Base-by-base conservation (phyloP, 495 filamentous ascomycete species). In the Bombardia bombarda region DNA sequence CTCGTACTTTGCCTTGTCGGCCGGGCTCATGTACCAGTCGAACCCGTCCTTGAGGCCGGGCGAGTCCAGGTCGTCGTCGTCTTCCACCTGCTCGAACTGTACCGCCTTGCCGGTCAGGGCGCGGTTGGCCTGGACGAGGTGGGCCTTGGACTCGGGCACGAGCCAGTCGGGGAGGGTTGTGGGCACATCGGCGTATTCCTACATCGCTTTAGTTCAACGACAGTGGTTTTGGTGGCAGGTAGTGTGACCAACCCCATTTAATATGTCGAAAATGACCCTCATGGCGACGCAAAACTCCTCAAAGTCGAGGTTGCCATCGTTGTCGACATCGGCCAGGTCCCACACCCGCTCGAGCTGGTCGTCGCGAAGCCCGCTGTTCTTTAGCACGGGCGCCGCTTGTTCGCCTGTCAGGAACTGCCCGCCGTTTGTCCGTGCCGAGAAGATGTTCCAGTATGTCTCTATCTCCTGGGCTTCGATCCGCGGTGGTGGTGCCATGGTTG, bases 221-320 rank as follows among this genome's bases (percentile, higher is more conserved):
- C 31, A 32, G 14, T 30, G n/a, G n/a, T 7, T n/a, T n/a, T 7
- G 7, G 8, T 28, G 6, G 22, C 24, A 23, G 9, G 21, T 35
- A 16, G 21, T 26, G 39, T 30, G 24, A 30, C 35, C 13, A 51
- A 93, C 88, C 53, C 92, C 92, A 64, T 98, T 98, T 25, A 97
- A 83, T 37, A 97, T 58, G 63, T 98, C 92, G 58, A 95, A 98
- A 40, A 96, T 94, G 42, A 98, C 66, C 60, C 92, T 75, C 93
- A 98, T 97, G 19, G 92, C 92, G 35, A 98, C 92, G 59, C 92
- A 98, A 61, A 98, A 98, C 69, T 98, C 92, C 66, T 97, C 92
- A 68, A 98, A 98, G 68, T 98, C 92, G 24, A 98, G 67, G 60
- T 89, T 93, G 28, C 92, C 92, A 67, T 98, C 92, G 50, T 84